Base-by-base conservation (phyloP, 2,329 filamentous ascomycete species). In the Penicillium hordei region DNA sequence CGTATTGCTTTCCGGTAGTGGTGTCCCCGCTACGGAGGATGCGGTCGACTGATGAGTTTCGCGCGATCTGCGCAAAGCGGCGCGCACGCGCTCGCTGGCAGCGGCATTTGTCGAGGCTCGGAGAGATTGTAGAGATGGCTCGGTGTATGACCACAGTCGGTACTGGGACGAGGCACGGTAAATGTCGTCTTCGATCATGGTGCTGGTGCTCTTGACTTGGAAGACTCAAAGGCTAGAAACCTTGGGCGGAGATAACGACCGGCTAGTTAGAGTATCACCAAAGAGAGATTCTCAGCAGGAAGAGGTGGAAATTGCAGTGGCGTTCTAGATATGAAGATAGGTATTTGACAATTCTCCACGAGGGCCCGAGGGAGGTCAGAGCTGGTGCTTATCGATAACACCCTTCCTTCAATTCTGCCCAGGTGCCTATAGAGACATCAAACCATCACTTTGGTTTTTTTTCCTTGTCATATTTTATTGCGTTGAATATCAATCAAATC, bases 131-230 rank as follows among this genome's bases (percentile, higher is more conserved):
- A 99, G 84, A 39, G 88, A 85, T 3, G 86, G 76, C 3, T 87
- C 85, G 0, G 91, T 91, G 76, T 93, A 97, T 12, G 93, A 96
- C 94, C 94, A 99, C 58, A 95, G 82, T 43, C 90, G 86, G 72
- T 87, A 97, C 75, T 99, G 94, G 46, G 91, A 93, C 0, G 93
- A 96, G 51, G 89, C 85, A 33, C 91, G 87, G 77, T 97, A 99
- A 55, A 93, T 83, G 65, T 91, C 90, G 76, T 99, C 94, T 82
- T 99, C 94, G 60, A 86, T 89, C 85, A 95, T 90, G 60, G 45
- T 75, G 63, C 23, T 25, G 38, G 46, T 45, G 44, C 27, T 39
- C n/a, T 44, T 50, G 23, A 17, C 17, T 23, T 12, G 9, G 25
- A 52, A 34, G 25, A 19, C n/a, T 38, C 13, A 25, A 44, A 44